Conservation (phyloP, 2,329 filamentous ascomycete genomes). For the Acarospora socialis region DNA sequence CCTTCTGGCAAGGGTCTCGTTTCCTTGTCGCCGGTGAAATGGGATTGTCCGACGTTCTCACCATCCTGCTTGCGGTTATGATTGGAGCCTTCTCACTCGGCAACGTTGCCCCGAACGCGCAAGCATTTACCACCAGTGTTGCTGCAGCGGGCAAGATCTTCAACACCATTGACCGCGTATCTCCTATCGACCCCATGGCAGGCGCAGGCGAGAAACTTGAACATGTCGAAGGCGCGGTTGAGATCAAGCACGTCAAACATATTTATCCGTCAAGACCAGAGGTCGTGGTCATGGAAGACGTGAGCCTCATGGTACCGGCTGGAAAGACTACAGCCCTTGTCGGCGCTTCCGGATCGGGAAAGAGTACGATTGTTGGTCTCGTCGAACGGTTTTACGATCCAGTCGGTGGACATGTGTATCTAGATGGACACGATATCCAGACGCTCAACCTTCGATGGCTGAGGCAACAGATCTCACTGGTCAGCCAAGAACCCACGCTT, state of each 20-base stretch:
- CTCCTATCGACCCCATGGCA: conserved; percentile 65
- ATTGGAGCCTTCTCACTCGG: conserved; percentile 86
- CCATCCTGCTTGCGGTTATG: conserved; percentile 79
- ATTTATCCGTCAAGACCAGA: conserved; percentile 91
- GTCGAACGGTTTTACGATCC: conserved; percentile 92
- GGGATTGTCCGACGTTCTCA: conserved; percentile 57
- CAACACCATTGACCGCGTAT: conserved; percentile 77
- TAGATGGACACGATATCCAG: conserved; percentile 73
- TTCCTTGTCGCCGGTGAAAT: conserved; percentile 56
- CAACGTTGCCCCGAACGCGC: conserved; percentile 70
- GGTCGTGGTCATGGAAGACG: conserved; percentile 73
- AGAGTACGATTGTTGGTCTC: conserved; percentile 85
- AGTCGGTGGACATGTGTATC: conserved; percentile 58
- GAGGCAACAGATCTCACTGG: conserved; percentile 79
- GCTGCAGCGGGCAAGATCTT: conserved; percentile 86
- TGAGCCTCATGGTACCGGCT: conserved; percentile 65
- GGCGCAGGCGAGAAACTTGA: conserved; percentile 60
- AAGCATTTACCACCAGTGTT: conserved; percentile 71
- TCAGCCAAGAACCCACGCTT: conserved; percentile 83
- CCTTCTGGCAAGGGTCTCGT: conserved; percentile 75
- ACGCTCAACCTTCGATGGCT: conserved; percentile 80
- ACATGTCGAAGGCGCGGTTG: conserved; percentile 59
- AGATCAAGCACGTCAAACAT: conserved; percentile 71
- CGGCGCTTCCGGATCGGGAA: conserved; percentile 85
- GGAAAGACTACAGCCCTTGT: conserved; percentile 90